Conservation (phyloP, 345 rosid species). For the Melaleuca quinquenervia region DNA sequence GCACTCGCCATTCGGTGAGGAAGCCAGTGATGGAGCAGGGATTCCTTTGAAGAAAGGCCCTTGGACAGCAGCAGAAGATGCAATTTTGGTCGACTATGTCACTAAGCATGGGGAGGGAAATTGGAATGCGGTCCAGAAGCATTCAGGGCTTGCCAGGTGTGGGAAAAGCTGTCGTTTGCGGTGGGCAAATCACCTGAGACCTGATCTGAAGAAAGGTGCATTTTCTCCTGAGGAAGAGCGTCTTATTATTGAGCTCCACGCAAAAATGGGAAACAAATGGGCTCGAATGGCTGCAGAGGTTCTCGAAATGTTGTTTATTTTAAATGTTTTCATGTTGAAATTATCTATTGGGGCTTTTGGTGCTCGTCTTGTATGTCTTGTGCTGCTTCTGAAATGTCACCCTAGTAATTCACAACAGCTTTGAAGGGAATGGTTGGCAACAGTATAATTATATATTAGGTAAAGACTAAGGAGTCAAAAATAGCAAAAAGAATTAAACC, state of each 20-base stretch:
- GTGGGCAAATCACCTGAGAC: conserved; percentile 62
- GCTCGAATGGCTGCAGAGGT: conserved; percentile 50
- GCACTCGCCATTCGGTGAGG: conserved; percentile 11
- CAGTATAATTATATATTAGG: neutral
- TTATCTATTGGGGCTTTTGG: neutral
- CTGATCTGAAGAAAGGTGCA: conserved; percentile 42
- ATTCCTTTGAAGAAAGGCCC: conserved; percentile 36
- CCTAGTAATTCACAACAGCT: neutral
- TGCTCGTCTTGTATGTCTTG: neutral
- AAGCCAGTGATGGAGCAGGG: conserved; percentile 11
- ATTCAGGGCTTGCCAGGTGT: conserved; percentile 45
- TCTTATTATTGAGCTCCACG: conserved; percentile 40
- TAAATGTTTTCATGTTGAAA: neutral
- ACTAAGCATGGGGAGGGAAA: conserved; percentile 51
- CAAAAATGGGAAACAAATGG: conserved; percentile 46
- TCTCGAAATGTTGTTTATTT: neutral
- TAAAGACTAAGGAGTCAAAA: neutral
- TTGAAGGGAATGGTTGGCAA: neutral
- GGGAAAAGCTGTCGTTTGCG: conserved; percentile 66
- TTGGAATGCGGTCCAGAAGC: conserved; percentile 60
- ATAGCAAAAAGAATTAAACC: neutral
- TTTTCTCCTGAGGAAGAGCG: conserved; percentile 41
- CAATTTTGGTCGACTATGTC: conserved; percentile 37
- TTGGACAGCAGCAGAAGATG: conserved; percentile 48
- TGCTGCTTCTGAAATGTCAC: neutral